These are phyloP conservation scores for Omphalotus guepiniiformis DNA, from an alignment of 768 basidiomycete genomes.

Conservation along the genomic window DNA sequence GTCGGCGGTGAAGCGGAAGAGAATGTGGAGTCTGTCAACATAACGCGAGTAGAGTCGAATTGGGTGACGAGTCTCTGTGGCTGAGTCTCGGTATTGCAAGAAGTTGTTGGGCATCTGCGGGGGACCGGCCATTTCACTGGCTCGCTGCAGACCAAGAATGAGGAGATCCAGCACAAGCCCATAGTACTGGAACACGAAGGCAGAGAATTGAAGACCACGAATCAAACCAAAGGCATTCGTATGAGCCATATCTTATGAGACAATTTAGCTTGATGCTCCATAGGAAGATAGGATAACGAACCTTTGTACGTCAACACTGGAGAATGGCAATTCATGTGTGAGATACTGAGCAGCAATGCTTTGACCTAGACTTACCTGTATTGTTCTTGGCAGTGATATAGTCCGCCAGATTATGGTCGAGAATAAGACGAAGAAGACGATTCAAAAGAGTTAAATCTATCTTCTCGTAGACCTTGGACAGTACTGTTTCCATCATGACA, in stretches of 20 bases:
- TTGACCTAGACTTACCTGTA: constrained; percentile 45
- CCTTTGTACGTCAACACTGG: constrained; percentile 83
- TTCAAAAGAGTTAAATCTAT: constrained; percentile 95
- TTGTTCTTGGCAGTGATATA: constrained; percentile 99
- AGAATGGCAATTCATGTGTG: neutral
- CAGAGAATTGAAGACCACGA: constrained; percentile 96
- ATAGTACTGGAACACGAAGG: constrained; percentile 99
- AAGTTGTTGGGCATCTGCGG: constrained; percentile 98
- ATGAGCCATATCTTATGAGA: constrained; percentile 79
- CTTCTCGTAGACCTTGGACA: constrained; percentile 99
- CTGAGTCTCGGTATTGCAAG: constrained; percentile 92
- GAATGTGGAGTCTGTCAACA: constrained; percentile 89
- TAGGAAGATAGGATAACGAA: constrained; percentile 15
- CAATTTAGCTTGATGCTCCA: neutral
- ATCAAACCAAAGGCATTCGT: constrained; percentile 97
- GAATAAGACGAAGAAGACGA: constrained; percentile 89
- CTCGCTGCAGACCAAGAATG: constrained; percentile 94
- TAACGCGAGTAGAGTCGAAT: constrained; percentile 97
- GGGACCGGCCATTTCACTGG: constrained; percentile 98
- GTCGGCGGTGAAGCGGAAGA: constrained; percentile 97
- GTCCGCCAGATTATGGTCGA: constrained; percentile 98
- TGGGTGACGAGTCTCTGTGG: constrained; percentile 96
- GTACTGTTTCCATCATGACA: constrained; percentile 98
- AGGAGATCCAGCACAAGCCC: constrained; percentile 93
- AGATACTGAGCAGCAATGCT: neutral